These are phyloP conservation scores for Barnettozyma populi DNA, from an alignment of 805 yeast species.

Conservation along the genomic window DNA sequence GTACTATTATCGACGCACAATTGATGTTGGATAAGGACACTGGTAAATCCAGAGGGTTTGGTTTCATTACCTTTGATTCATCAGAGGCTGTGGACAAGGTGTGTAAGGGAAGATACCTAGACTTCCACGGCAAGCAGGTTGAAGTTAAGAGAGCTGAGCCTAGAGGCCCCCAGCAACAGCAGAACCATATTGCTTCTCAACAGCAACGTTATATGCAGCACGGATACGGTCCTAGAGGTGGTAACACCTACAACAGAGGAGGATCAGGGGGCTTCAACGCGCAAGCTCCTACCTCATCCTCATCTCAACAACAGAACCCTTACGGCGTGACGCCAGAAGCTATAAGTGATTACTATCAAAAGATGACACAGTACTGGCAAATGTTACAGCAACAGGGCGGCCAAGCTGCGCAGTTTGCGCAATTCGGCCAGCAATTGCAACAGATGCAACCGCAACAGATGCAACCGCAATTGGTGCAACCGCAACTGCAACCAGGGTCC, in stretches of 20 bases:
- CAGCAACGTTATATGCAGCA: constrained; percentile 24
- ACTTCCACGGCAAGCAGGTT: constrained; percentile 80
- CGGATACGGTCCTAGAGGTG: constrained; percentile 8
- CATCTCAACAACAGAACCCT: constrained; percentile 10
- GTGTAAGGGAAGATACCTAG: constrained; percentile 72
- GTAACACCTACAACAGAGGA: not conserved
- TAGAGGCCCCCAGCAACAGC: constrained; percentile 57
- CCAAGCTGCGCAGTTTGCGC: constrained; percentile 27
- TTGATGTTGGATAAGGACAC: constrained; percentile 96
- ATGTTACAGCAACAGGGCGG: constrained; percentile 40
- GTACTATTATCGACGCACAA: constrained; percentile 91
- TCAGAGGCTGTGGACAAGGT: constrained; percentile 92
- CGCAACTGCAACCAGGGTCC: not conserved
- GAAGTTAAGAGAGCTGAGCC: constrained; percentile 85
- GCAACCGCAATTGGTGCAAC: constrained; percentile 9
- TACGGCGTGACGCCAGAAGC: constrained; percentile 39
- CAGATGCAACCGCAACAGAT: constrained; percentile 9
- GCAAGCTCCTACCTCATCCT: not conserved
- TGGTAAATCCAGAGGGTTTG: constrained; percentile 95
- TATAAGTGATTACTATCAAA: constrained; percentile 59
- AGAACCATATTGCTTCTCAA: constrained; percentile 29
- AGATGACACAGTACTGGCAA: constrained; percentile 59
- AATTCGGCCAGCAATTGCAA: constrained; percentile 27
- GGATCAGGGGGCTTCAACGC: not conserved
- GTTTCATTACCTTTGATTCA: constrained; percentile 91